Evolutionary conservation across 345 rosid species (phyloP).

Genomic region (Ceriops tagal): DNA sequence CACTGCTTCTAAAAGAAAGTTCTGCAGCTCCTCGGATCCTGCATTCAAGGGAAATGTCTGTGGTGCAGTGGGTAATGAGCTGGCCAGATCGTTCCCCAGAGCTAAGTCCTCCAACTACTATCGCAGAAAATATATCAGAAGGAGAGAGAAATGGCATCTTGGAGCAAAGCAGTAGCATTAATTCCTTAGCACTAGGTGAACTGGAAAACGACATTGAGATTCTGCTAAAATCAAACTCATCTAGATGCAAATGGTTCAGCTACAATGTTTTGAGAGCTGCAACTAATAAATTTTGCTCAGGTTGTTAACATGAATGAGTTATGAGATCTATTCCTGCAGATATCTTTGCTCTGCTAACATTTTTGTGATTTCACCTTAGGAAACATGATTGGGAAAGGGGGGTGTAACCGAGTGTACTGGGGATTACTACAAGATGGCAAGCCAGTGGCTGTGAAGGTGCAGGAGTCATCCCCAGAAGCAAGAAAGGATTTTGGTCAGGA

Average conservation of each 20-base stretch:
- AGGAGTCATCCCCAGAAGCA: constrained; percentile 56
- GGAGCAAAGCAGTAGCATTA: constrained; percentile 20
- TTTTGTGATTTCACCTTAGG: constrained; percentile 33
- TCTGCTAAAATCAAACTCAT: constrained; percentile 37
- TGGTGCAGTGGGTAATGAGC: constrained; percentile 86
- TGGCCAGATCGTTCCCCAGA: constrained; percentile 64
- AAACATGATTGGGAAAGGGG: constrained; percentile 78
- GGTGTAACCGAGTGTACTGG: constrained; percentile 66
- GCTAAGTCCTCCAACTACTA: constrained; percentile 25
- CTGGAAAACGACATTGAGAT: constrained; percentile 32
- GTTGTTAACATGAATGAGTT: constrained; percentile 25
- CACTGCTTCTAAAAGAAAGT: constrained; percentile 52
- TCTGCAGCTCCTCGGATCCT: constrained; percentile 33
- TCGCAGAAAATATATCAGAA: constrained; percentile 22
- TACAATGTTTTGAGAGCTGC: constrained; percentile 56
- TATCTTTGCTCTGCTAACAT: constrained; percentile 9
- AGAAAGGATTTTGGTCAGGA: constrained; percentile 67
- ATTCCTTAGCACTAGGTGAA: constrained; percentile 21
- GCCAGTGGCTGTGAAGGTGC: constrained; percentile 67
- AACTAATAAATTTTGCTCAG: constrained; percentile 69
- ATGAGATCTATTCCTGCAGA: background rate
- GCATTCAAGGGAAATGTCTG: constrained; percentile 50
- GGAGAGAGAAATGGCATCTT: constrained; percentile 10
- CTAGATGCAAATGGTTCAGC: constrained; percentile 50
- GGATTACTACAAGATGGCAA: constrained; percentile 73